Conservation (phyloP, 2,329 filamentous ascomycete species). For the Clonostachys sp. region DNA sequence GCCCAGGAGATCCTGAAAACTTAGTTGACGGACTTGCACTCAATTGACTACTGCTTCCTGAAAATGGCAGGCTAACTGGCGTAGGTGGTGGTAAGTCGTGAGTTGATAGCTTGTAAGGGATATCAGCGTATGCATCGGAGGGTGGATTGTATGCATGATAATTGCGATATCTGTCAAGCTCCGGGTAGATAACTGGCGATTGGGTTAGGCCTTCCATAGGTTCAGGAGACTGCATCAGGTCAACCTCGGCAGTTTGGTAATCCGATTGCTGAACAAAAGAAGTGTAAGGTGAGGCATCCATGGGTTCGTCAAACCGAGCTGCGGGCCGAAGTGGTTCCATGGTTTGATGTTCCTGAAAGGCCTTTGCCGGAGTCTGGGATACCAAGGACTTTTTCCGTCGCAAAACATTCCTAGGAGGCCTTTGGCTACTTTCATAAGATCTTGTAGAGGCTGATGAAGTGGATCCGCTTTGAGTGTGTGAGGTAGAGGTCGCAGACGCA, state of each 20-base stretch:
- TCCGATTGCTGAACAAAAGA: too few relatives aligned
- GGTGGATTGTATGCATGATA: constrained; percentile 27
- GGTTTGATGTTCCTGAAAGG: too few relatives aligned
- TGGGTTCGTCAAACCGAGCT: too few relatives aligned
- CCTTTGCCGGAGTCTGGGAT: constrained; percentile 23
- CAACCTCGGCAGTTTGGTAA: too few relatives aligned
- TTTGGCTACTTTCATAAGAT: constrained; percentile 22
- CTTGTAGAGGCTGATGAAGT: constrained; percentile 25
- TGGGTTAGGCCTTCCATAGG: constrained; percentile 13
- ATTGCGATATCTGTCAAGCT: constrained; percentile 56
- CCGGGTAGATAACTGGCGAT: constrained; percentile 48
- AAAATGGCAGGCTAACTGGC: constrained; percentile 49
- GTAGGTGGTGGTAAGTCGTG: constrained; percentile 64
- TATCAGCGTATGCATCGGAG: constrained; percentile 30
- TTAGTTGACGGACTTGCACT: constrained; percentile 69
- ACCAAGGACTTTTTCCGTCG: constrained; percentile 45
- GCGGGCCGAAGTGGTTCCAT: too few relatives aligned
- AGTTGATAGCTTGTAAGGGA: constrained; percentile 54
- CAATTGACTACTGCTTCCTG: constrained; percentile 48
- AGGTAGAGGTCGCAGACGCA: constrained; percentile 20
- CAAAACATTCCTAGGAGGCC: constrained; percentile 34
- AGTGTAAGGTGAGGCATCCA: too few relatives aligned
- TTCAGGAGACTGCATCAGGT: too few relatives aligned
- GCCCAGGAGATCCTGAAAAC: constrained; percentile 68
- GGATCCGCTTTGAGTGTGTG: constrained; percentile 22